These are phyloP conservation scores for Haplosporangium gracile DNA, from an alignment of 192 early-diverging fungal genomes.

Conservation along the genomic window DNA sequence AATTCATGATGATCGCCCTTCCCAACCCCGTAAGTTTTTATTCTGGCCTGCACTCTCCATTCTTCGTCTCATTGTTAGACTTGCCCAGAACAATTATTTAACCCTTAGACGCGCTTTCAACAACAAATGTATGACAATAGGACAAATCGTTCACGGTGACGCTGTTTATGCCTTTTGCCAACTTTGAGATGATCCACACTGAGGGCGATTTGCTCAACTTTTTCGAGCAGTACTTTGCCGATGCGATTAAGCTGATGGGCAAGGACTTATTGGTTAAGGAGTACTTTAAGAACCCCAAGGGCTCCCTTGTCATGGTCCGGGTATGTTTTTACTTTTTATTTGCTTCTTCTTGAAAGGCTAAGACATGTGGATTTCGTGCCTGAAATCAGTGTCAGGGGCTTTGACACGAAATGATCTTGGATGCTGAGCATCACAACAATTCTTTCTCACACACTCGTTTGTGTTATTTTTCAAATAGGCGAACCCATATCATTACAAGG, in stretches of 20 bases:
- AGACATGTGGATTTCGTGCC: neutral
- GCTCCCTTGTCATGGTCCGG: constrained; percentile 86
- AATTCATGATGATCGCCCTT: constrained; percentile 98
- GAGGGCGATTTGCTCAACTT: constrained; percentile 73
- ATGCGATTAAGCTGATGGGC: constrained; percentile 85
- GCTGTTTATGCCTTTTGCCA: constrained; percentile 93
- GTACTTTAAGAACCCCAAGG: constrained; percentile 88
- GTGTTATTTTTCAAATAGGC: constrained; percentile 58
- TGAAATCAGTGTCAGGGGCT: neutral
- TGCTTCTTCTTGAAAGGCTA: neutral
- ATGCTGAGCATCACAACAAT: neutral
- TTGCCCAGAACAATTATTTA: neutral
- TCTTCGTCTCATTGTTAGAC: too few species aligned
- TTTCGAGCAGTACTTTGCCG: constrained; percentile 81
- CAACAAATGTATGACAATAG: constrained; percentile 45
- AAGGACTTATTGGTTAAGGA: constrained; percentile 75
- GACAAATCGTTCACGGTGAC: constrained; percentile 97
- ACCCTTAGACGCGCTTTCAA: neutral
- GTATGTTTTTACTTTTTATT: constrained; percentile 41
- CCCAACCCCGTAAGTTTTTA: constrained; percentile 81
- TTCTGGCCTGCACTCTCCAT: neutral
- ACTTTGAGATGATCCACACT: constrained; percentile 81
- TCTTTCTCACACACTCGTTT: neutral
- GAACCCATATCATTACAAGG: constrained; percentile 87
- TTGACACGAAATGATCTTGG: too few species aligned